Percentiles rank a stretch among this genome's conserved stretches.
Evolutionary conservation across 371 early-diverging fungal genomes (phyloP).

Genomic region (Capniomyces stellatus): DNA sequence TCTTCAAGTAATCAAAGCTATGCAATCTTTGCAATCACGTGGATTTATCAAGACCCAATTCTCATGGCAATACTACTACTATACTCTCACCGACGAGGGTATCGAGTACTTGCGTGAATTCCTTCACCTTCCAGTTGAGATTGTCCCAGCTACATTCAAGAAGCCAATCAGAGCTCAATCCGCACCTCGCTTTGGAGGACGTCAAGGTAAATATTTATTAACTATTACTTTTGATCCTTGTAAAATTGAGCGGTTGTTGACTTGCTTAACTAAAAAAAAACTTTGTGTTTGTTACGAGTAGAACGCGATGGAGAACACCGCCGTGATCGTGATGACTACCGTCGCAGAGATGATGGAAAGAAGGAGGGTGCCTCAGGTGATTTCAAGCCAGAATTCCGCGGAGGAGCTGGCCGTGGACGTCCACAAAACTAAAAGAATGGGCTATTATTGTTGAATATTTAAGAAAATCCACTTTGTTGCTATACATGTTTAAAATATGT

Average conservation of each 20-base stretch:
- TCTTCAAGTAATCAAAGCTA: slow-evolving; percentile 96
- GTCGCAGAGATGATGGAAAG: slow-evolving; percentile 53
- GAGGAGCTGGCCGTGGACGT: slow-evolving; percentile 47
- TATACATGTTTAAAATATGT: too few species aligned
- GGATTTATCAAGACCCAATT: slow-evolving; percentile 92
- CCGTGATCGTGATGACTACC: slow-evolving; percentile 71
- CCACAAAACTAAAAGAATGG: too few species aligned
- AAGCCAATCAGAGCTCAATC: slow-evolving; percentile 55
- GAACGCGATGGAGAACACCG: slow-evolving; percentile 34
- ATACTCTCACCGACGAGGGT: slow-evolving; percentile 94
- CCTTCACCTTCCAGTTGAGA: slow-evolving; percentile 91
- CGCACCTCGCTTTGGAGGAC: slow-evolving; percentile 24
- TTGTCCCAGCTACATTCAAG: slow-evolving; percentile 94
- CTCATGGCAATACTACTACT: slow-evolving; percentile 99
- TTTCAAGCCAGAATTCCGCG: slow-evolving; percentile 90
- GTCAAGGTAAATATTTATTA: slow-evolving; percentile 8
- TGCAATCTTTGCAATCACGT: slow-evolving; percentile 91
- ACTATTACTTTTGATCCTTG: background rate
- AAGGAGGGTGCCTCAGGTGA: slow-evolving; percentile 86
- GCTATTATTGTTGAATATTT: too few species aligned
- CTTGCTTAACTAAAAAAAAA: background rate
- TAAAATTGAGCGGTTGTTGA: background rate
- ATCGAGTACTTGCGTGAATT: slow-evolving; percentile 94
- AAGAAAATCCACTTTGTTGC: too few species aligned
- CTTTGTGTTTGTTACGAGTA: background rate